Conservation (phyloP, 179 eudicot genomes). For the Sideroxylon spinosum region DNA sequence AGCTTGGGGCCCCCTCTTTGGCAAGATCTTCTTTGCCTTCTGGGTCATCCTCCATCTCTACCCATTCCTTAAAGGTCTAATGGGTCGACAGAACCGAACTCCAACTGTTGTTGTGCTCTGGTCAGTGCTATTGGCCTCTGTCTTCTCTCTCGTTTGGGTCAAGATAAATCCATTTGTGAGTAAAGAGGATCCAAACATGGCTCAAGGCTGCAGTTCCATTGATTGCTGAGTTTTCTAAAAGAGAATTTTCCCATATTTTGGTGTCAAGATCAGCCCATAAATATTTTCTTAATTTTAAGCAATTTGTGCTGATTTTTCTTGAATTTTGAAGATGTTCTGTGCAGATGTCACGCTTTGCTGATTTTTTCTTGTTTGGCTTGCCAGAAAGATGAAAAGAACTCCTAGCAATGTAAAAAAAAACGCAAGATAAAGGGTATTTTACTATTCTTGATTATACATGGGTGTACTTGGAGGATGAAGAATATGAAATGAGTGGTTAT, state of each 20-base stretch:
- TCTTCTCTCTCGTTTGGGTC: conserved; percentile 91
- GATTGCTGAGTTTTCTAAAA: conserved; percentile 47
- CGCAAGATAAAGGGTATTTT: background rate
- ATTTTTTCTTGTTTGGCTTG: background rate
- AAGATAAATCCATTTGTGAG: conserved; percentile 76
- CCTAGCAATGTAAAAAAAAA: background rate
- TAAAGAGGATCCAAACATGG: conserved; percentile 39
- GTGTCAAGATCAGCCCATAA: background rate
- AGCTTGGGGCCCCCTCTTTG: conserved; percentile 90
- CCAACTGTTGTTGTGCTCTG: conserved; percentile 84
- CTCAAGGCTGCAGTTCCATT: conserved; percentile 62
- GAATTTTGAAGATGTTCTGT: background rate
- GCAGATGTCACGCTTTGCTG: background rate
- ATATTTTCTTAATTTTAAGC: background rate
- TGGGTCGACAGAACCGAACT: conserved; percentile 78
- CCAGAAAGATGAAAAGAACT: background rate
- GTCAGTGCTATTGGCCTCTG: conserved; percentile 86
- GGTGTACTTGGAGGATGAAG: background rate
- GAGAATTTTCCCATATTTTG: background rate
- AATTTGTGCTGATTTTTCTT: background rate
- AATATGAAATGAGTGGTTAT: background rate
- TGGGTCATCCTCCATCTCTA: conserved; percentile 93
- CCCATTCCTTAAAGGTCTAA: conserved; percentile 93
- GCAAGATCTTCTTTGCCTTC: conserved; percentile 78
- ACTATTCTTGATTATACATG: background rate